Percentiles rank a stretch among this genome's conserved stretches.
Evolutionary conservation across 225 moss, liverwort and hornwort species (phyloP).

Genomic region (Marchantia polymorpha): DNA sequence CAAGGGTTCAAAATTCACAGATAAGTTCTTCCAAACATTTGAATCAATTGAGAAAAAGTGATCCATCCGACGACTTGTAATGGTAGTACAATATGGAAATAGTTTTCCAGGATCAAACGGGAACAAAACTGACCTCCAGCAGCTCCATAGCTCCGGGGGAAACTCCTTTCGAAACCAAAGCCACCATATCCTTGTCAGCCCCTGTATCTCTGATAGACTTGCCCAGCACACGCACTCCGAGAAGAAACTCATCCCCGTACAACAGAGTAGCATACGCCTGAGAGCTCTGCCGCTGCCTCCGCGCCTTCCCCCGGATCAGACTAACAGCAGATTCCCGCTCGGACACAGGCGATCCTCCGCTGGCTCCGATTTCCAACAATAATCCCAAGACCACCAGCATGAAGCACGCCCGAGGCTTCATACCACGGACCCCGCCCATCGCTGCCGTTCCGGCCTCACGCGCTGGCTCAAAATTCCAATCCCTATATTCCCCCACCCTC

Average conservation of each 20-base stretch:
- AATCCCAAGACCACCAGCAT: background rate
- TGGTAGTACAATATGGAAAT: background rate
- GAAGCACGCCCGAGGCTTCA: background rate
- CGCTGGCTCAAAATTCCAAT: background rate
- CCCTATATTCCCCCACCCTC: too few relatives aligned
- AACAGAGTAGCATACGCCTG: slow-evolving; percentile 83
- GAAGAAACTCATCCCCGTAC: slow-evolving; percentile 89
- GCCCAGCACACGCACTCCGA: slow-evolving; percentile 92
- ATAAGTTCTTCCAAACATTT: too few relatives aligned
- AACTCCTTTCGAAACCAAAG: slow-evolving; percentile 85
- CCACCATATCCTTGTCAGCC: slow-evolving; percentile 83
- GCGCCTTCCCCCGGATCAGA: slow-evolving; percentile 10
- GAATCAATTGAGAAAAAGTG: too few relatives aligned
- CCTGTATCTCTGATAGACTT: slow-evolving; percentile 80
- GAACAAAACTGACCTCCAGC: slow-evolving; percentile 42
- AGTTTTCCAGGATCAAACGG: background rate
- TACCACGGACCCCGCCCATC: background rate
- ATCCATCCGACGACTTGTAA: too few relatives aligned
- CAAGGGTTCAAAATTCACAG: too few relatives aligned
- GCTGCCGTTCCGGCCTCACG: background rate
- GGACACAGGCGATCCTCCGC: slow-evolving; percentile 15
- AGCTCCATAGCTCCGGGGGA: slow-evolving; percentile 58
- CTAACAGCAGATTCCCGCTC: slow-evolving; percentile 23
- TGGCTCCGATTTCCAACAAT: slow-evolving; percentile 16
- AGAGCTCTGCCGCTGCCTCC: slow-evolving; percentile 44